phyloP scores from a whole-genome alignment of 2,329 filamentous ascomycete species.

The Diatrype stigma region DNA sequence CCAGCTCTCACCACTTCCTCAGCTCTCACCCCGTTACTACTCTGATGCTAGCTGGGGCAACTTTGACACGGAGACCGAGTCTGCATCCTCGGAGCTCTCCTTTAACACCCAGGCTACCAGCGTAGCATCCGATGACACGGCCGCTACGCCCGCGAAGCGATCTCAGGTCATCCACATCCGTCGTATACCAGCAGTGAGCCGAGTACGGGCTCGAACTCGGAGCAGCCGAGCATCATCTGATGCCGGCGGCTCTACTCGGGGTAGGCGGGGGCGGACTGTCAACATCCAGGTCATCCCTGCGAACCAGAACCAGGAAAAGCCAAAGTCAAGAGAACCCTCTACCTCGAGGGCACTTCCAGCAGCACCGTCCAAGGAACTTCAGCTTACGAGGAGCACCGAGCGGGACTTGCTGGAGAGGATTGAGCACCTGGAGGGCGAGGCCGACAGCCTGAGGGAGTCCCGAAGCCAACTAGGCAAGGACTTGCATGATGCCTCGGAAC shows the following conservation, averaged over 20 bases:
- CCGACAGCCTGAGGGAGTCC: slow-evolving; percentile 24
- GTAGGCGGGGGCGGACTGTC: slow-evolving; percentile 23
- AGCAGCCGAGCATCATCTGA: slow-evolving; percentile 19
- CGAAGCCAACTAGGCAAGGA: slow-evolving; percentile 27
- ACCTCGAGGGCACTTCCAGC: slow-evolving; percentile 4
- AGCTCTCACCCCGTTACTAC: slow-evolving; percentile 22
- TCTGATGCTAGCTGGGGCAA: slow-evolving; percentile 22
- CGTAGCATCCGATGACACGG: slow-evolving; percentile 27
- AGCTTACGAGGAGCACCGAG: slow-evolving; percentile 22
- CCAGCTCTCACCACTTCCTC: slow-evolving; percentile 8
- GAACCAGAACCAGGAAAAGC: background rate
- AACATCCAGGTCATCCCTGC: slow-evolving; percentile 24
- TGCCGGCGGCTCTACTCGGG: slow-evolving; percentile 19
- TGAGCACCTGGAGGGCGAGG: slow-evolving; percentile 32
- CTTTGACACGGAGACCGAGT: slow-evolving; percentile 31
- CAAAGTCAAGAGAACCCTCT: too few species aligned
- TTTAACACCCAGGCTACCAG: slow-evolving; percentile 35
- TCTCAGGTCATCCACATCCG: slow-evolving; percentile 26
- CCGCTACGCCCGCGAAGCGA: slow-evolving; percentile 14
- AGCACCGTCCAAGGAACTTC: slow-evolving; percentile 20
- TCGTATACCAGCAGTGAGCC: slow-evolving; percentile 19
- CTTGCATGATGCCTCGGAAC: slow-evolving; percentile 26
- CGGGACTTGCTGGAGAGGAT: slow-evolving; percentile 30
- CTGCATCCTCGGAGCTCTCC: slow-evolving; percentile 32
- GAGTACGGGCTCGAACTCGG: slow-evolving; percentile 19